Evolutionary conservation across 2,329 filamentous ascomycete species (phyloP).

Genomic region (Geoglossum cookeanum): DNA sequence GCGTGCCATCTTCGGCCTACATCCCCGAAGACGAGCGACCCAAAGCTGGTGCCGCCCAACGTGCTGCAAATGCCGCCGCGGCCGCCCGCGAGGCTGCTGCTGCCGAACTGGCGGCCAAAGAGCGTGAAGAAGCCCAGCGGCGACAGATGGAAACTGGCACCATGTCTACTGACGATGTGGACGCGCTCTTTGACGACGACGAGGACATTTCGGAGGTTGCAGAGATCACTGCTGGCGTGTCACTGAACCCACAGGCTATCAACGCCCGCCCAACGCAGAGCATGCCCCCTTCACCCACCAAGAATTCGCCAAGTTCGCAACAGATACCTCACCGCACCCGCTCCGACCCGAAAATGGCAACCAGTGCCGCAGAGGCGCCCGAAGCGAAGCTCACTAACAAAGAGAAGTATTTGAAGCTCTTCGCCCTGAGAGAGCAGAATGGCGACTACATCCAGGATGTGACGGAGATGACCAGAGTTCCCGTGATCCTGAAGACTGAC

Average conservation of each 20-base stretch:
- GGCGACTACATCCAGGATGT: slow-evolving; percentile 97
- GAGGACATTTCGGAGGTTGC: slow-evolving; percentile 74
- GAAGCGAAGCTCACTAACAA: slow-evolving; percentile 76
- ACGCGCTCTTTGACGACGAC: slow-evolving; percentile 90
- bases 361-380: slow-evolving; percentile 43
- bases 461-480: slow-evolving; percentile 89
- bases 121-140: slow-evolving; percentile 76
- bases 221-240: slow-evolving; percentile 83
- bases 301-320: slow-evolving; percentile 45
- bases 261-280: slow-evolving; percentile 79
- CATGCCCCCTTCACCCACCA: slow-evolving; percentile 77
- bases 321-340: slow-evolving; percentile 67
- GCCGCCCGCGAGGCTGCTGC: slow-evolving; percentile 67
- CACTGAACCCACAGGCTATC: slow-evolving; percentile 40
- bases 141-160: slow-evolving; percentile 91
- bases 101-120: slow-evolving; percentile 61
- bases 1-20: slow-evolving; percentile 86
- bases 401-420: slow-evolving; percentile 86
- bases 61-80: slow-evolving; percentile 54
- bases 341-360: slow-evolving; percentile 80
- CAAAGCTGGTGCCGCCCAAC: slow-evolving; percentile 56
- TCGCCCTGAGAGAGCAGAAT: slow-evolving; percentile 75
- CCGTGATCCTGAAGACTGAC: slow-evolving; percentile 97
- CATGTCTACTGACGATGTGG: slow-evolving; percentile 79
- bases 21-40: slow-evolving; percentile 93